These are phyloP conservation scores for Thuja plicata DNA, from an alignment of 83 land plant species.

Conservation along the genomic window DNA sequence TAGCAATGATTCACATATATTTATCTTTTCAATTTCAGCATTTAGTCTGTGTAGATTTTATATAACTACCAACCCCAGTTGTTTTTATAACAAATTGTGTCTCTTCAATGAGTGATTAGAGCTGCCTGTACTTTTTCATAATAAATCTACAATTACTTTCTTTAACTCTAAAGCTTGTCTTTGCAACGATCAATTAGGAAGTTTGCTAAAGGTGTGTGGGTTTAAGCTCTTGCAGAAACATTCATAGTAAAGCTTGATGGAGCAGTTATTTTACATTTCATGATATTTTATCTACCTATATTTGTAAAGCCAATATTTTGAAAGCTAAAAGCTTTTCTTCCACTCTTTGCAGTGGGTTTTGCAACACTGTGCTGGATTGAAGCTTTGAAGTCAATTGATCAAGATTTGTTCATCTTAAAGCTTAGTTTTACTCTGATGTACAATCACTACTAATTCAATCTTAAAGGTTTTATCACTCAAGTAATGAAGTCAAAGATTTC, in stretches of 20 bases:
- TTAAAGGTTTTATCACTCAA: not conserved
- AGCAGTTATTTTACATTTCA: not conserved
- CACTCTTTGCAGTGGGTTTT: not conserved
- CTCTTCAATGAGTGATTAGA: not conserved
- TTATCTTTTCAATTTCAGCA: not conserved
- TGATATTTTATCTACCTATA: not conserved
- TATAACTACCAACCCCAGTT: not conserved
- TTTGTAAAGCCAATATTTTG: not conserved
- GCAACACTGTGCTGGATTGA: not conserved
- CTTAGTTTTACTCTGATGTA: not conserved
- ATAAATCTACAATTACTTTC: not conserved
- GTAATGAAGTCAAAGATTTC: not conserved
- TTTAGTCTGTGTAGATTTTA: not conserved
- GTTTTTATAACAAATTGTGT: not conserved
- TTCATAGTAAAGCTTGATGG: not conserved
- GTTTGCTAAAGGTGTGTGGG: not conserved
- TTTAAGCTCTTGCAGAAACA: not conserved
- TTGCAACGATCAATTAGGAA: not conserved
- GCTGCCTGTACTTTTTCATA: too few species aligned
- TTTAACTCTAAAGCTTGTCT: not conserved
- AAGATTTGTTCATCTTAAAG: not conserved
- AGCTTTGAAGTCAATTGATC: not conserved
- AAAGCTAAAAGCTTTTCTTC: not conserved
- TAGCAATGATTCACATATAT: not conserved
- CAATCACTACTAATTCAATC: not conserved